Evolutionary conservation across 1,284 basidiomycete species (phyloP).

Genomic region (Ceratobasidium sp.): DNA sequence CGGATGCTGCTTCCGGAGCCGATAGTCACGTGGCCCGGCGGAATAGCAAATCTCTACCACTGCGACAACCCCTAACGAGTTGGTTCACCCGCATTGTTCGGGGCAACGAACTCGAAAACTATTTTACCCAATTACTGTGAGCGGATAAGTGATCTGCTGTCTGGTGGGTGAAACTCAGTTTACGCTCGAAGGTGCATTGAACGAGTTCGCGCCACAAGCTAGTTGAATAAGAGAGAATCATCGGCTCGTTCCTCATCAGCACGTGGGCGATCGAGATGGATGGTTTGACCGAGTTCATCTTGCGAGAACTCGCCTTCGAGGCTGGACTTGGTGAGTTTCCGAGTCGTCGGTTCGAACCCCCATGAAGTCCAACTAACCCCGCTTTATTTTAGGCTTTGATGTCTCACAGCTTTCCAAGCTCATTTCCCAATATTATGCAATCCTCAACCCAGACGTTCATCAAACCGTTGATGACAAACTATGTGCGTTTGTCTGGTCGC

Average conservation of each 20-base stretch:
- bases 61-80: background rate
- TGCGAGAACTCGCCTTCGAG: constrained; percentile 79
- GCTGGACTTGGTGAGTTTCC: constrained; percentile 70
- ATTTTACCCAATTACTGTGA: no score
- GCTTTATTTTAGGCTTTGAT: constrained; percentile 63
- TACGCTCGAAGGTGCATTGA: no score
- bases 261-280: background rate
- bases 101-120: no score
- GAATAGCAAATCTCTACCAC: constrained; percentile 6
- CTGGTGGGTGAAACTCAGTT: no score
- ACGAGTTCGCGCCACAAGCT: no score
- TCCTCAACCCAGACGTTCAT: constrained; percentile 46
- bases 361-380: constrained; percentile 40
- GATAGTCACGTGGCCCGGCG: background rate
- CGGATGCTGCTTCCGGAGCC: no score
- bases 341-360: constrained; percentile 43
- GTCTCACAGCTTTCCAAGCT: constrained; percentile 72
- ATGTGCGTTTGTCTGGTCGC: constrained; percentile 79
- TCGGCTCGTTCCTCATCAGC: background rate
- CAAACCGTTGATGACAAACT: constrained; percentile 78
- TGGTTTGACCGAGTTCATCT: constrained; percentile 39
- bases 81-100: background rate
- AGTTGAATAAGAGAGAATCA: no score
- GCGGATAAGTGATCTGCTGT: no score
- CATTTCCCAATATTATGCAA: constrained; percentile 65